Evolutionary conservation across 306 rosid genomes (phyloP).

Genomic region (Citrullus mucosospermus): DNA sequence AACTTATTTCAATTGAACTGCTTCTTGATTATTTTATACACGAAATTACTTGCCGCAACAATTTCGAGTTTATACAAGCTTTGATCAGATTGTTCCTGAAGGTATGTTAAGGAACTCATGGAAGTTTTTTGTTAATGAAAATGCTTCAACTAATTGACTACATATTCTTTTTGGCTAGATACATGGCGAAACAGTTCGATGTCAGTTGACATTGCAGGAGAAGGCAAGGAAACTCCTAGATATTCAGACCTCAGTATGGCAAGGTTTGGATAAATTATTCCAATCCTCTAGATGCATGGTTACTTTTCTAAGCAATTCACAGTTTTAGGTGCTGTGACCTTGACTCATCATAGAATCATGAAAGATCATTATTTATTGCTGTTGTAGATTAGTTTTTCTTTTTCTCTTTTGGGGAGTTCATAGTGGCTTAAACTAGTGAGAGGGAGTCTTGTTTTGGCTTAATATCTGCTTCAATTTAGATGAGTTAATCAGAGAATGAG

Average conservation of each 20-base stretch:
- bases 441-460: background rate
- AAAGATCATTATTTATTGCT: background rate
- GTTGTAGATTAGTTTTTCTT: background rate
- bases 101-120: constrained; percentile 25
- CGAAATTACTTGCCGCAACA: constrained; percentile 62
- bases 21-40: constrained; percentile 70
- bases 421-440: background rate
- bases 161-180: constrained; percentile 30
- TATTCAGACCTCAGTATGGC: constrained; percentile 63
- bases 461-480: background rate
- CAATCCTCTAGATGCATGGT: constrained; percentile 67
- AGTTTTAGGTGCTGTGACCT: constrained; percentile 24
- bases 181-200: constrained; percentile 75
- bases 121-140: background rate
- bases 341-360: background rate
- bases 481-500: background rate
- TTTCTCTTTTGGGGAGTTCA: background rate
- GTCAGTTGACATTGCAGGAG: constrained; percentile 49
- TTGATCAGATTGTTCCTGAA: constrained; percentile 70
- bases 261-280: constrained; percentile 58
- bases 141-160: background rate
- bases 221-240: constrained; percentile 78
- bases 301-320: constrained; percentile 66
- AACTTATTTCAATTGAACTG: constrained; percentile 43
- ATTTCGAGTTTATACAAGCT: constrained; percentile 92